Base-by-base conservation (phyloP, 2,329 filamentous ascomycete species). In the Ceratocystis cacaofunesta region DNA sequence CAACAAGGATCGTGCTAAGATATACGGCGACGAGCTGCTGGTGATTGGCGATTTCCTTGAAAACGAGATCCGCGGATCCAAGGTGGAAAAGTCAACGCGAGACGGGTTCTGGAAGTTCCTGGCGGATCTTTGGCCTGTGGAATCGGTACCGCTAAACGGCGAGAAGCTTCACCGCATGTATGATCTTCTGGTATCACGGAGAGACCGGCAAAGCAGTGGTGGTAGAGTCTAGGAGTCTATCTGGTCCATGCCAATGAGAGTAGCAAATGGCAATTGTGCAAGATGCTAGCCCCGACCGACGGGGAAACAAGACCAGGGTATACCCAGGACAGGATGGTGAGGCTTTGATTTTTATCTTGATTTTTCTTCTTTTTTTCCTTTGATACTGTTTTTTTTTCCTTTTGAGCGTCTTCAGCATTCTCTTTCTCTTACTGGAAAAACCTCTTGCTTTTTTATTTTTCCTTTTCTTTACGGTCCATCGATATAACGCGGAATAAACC, bases 31-130 rank as follows among this genome's bases (percentile, higher is more conserved):
- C 32, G 82, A 86, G 70, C 74, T 87, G 46, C 76, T 85, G 52
- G 78, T 78, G 3, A 84, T 87, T 72, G 85, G 85, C 64, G 80
- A 82, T 65, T 86, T 85, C 70, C 81, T 87, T 68, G 79, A 82
- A 62, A 75, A 75, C 67, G 74, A 73, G 66, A 70, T 77, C 36
- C 74, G 78, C 43, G 77, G 76, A 63, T 77, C 78, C 22, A 61
- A 55, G 36, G 73, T 75, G 10, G 73, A 76, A 44, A 73, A 75
- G 60, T 74, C 74, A 67, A 71, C 81, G 50, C 78, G 80, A 69
- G 77, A 77, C 61, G 78, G 78, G 62, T 76, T 82, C 65, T 82
- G 80, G 77, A 75, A 78, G 60, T 78, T 79, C 67, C 68, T 79
- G 67, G 77, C 77, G 63, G 76, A 74, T 15, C 71, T 79, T 28